phyloP scores from a whole-genome alignment of 2,329 filamentous ascomycete genomes.

The Xylariales sp. region DNA sequence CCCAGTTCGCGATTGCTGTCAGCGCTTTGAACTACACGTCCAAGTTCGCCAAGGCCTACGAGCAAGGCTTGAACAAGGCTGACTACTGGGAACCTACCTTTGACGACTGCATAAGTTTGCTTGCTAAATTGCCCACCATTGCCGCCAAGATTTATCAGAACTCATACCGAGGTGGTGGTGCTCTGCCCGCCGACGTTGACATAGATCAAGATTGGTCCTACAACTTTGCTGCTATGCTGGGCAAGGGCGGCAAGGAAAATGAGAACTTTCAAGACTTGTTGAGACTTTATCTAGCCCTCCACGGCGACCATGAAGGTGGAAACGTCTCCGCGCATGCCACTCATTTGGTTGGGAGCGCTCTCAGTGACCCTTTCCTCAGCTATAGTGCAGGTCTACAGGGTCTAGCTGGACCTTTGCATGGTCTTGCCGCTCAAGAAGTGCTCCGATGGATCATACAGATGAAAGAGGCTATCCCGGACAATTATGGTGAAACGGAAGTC shows the following conservation, averaged over 20 bases:
- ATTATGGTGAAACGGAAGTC: conserved; percentile 76
- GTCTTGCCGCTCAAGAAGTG: conserved; percentile 91
- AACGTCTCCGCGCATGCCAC: conserved; percentile 96
- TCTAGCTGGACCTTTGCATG: conserved; percentile 88
- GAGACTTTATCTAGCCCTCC: conserved; percentile 88
- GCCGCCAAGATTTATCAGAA: conserved; percentile 98
- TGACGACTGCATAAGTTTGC: conserved; percentile 86
- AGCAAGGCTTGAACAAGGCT: conserved; percentile 84
- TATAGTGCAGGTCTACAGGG: conserved; percentile 95
- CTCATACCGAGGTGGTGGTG: conserved; percentile 68
- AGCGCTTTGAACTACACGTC: conserved; percentile 95
- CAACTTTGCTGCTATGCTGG: conserved; percentile 96
- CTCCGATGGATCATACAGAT: conserved; percentile 96
- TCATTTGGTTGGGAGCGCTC: conserved; percentile 88
- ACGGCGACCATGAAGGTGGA: conserved; percentile 96
- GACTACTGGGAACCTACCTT: conserved; percentile 99
- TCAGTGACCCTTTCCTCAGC: conserved; percentile 91
- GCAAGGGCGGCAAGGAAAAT: conserved; percentile 81
- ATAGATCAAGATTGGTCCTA: conserved; percentile 92
- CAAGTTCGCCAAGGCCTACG: conserved; percentile 89
- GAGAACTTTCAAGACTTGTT: conserved; percentile 94
- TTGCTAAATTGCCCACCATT: conserved; percentile 94
- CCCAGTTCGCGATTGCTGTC: conserved; percentile 91
- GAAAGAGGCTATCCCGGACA: conserved; percentile 78
- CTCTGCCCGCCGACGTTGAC: conserved; percentile 73